Percentiles rank a stretch among this genome's conserved stretches.
These are phyloP conservation scores for Cryptococcus hybrid DNA, from an alignment of 1,284 basidiomycete genomes.

Conservation along the genomic window DNA sequence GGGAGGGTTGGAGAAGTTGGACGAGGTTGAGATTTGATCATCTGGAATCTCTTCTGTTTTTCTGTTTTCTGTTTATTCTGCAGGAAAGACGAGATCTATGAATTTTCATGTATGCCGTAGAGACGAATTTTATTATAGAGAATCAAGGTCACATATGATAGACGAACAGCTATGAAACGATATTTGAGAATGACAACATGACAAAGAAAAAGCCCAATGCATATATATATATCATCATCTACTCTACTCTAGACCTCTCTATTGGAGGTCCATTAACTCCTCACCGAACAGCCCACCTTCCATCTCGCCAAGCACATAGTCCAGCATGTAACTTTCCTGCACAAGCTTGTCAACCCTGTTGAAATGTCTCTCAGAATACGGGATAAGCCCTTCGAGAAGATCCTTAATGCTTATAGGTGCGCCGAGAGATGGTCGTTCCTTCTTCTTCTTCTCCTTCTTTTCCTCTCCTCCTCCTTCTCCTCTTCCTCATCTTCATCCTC, in stretches of 20 bases:
- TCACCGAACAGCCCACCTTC: slow-evolving; percentile 57
- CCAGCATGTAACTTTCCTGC: slow-evolving; percentile 90
- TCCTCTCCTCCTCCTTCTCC: slow-evolving; percentile 44
- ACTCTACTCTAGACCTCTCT: too few species aligned
- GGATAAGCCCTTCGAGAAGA: slow-evolving; percentile 77
- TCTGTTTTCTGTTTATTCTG: background rate
- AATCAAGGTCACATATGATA: background rate
- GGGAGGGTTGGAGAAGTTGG: background rate
- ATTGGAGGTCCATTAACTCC: slow-evolving; percentile 33
- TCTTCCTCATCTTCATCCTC: slow-evolving; percentile 22
- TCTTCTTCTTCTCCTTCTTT: slow-evolving; percentile 24
- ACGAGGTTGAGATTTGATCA: slow-evolving; percentile 1
- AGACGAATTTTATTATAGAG: background rate
- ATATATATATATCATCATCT: too few species aligned
- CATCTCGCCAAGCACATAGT: slow-evolving; percentile 91
- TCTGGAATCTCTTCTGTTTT: too few species aligned
- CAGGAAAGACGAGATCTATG: background rate
- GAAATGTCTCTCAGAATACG: slow-evolving; percentile 92
- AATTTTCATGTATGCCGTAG: background rate
- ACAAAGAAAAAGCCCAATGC: too few species aligned
- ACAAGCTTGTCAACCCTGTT: slow-evolving; percentile 78
- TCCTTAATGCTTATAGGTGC: slow-evolving; percentile 58
- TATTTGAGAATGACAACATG: too few species aligned
- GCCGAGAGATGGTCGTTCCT: slow-evolving; percentile 8
- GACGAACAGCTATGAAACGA: too few species aligned